These are phyloP conservation scores for Penicillium concentricum DNA, from an alignment of 2,329 filamentous ascomycete genomes.

Conservation along the genomic window DNA sequence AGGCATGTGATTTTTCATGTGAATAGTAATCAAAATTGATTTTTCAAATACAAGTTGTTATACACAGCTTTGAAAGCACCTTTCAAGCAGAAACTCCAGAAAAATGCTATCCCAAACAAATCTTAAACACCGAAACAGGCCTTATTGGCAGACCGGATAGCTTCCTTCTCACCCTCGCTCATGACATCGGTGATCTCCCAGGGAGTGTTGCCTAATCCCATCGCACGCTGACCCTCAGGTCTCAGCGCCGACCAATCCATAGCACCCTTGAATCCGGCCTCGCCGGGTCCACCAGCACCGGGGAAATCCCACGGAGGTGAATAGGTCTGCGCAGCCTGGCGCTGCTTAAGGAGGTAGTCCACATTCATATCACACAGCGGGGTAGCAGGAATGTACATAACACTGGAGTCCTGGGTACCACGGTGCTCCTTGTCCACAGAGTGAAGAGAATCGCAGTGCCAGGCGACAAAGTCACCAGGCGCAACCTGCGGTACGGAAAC, in stretches of 20 bases:
- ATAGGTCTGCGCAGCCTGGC: constrained; percentile 67
- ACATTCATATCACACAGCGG: constrained; percentile 75
- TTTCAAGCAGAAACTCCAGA: not conserved
- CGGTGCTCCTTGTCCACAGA: constrained; percentile 76
- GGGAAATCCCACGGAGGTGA: constrained; percentile 70
- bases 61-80: not conserved
- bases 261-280: constrained; percentile 39
- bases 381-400: constrained; percentile 85
- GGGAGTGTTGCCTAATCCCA: constrained; percentile 53
- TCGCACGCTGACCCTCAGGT: constrained; percentile 53
- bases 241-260: constrained; percentile 42
- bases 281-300: constrained; percentile 50
- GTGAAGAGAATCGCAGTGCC: constrained; percentile 82
- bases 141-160: constrained; percentile 55
- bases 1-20: not conserved
- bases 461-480: constrained; percentile 72
- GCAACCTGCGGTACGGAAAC: constrained; percentile 66
- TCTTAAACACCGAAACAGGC: constrained; percentile 46
- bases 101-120: not conserved
- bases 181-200: constrained; percentile 51
- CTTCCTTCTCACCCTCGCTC: constrained; percentile 51
- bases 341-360: constrained; percentile 67
- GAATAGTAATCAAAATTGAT: not conserved
- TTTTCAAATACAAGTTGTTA: not conserved
- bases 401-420: constrained; percentile 72